Evolutionary conservation across 2,329 filamentous ascomycete genomes (phyloP), one percentile per base, ranked within the genome.

Genomic region (Aspergillus persii): DNA sequence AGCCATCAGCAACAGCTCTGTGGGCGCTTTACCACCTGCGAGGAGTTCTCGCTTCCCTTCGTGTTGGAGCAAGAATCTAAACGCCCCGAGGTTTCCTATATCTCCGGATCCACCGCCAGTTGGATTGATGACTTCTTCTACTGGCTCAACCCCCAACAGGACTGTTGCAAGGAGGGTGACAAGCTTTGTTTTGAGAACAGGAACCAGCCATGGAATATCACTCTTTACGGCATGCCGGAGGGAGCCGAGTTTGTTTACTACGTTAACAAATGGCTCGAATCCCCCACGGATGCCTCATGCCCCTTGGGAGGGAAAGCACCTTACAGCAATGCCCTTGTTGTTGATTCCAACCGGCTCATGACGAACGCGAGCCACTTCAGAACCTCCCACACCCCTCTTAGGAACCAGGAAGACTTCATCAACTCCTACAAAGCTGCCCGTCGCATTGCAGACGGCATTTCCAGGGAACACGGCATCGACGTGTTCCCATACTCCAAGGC

Each of bases 81-180:
- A 78, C 86, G 95, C 41, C 84, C 92, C 0, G 86, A 96, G 6
- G 82, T 94, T 1, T 97, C 92, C 1, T 98, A 92, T 74, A 91
- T 99, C 65, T 85, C 92, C 6, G 88, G 93, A 8, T 90, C 92
- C 0, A 88, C 94, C 0, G 95, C 96, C 3, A 97, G 90, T 74
- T 99, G 95, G 95, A 85, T 99, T 18, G 95, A 99, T 65, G 95
- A 99, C 72, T 98, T 92, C 77, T 92, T 98, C 77, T 84, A 91
- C 60, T 99, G 95, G 94, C 80, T 98, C n/a, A 96, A 98, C 67
- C 95, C 95, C 0, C 84, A 87, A 54, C 84, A 91, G 48, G 89
- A 92, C 49, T 87, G 86, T 78, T 97, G 91, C 68, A 82, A 90
- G 41, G 88, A 94, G 60, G 72, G 86, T 53, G 85, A 85, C 50